Conservation (phyloP, 345 rosid genomes). For the Hypericum perforatum region DNA sequence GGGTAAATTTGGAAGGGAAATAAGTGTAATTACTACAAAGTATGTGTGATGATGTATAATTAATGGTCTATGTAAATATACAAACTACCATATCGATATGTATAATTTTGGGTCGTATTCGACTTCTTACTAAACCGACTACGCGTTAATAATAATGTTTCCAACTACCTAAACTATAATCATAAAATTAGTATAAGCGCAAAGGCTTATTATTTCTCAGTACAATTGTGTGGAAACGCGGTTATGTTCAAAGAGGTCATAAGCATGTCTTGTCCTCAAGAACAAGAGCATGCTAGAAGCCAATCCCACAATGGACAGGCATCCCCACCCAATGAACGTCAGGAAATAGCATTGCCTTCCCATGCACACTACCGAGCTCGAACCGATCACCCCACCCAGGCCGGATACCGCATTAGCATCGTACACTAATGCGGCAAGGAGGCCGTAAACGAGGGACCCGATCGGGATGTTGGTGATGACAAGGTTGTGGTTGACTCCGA, state of each 20-base stretch:
- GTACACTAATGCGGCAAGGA: slow-evolving; percentile 73
- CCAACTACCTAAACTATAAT: too few species aligned
- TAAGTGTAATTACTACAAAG: too few species aligned
- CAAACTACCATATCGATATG: too few species aligned
- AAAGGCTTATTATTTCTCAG: too few species aligned
- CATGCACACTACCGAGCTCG: slow-evolving; percentile 55
- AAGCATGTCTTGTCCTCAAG: slow-evolving; percentile 68
- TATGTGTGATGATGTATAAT: too few species aligned
- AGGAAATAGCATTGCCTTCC: slow-evolving; percentile 67
- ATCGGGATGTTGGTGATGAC: slow-evolving; percentile 85
- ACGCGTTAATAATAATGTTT: too few species aligned
- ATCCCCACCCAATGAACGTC: slow-evolving; percentile 81
- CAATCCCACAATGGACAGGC: slow-evolving; percentile 59
- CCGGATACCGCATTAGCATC: slow-evolving; percentile 37
- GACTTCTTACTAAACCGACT: too few species aligned
- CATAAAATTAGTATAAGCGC: too few species aligned
- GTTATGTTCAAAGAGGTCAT: slow-evolving; percentile 53
- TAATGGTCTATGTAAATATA: too few species aligned
- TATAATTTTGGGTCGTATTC: too few species aligned
- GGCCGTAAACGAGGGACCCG: slow-evolving; percentile 75
- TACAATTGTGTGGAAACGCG: slow-evolving; percentile 21
- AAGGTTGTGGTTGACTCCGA: slow-evolving; percentile 91
- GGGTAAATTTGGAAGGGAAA: neutral
- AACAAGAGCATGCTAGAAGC: slow-evolving; percentile 48
- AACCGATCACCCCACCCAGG: neutral